Base-by-base conservation (phyloP, 2,329 filamentous ascomycete species). In the Neodidymelliopsis sp. region DNA sequence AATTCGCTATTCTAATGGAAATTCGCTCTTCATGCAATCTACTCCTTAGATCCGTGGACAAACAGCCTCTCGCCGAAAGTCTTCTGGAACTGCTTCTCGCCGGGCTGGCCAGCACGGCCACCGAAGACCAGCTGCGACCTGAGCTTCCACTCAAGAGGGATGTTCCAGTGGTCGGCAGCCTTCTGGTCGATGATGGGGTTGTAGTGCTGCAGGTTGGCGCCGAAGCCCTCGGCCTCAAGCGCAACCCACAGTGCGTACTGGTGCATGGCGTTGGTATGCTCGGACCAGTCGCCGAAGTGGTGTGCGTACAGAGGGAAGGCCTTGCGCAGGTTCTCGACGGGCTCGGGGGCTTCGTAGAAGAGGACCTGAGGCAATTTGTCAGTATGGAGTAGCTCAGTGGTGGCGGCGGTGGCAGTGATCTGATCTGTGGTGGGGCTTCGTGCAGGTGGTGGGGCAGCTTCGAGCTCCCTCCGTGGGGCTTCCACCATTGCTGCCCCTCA, bases 191-290 rank as follows among this genome's bases (percentile, higher is more conserved):
- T 84, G 49, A 96, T 75, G 15, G 91, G 91, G 82, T 91, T 94
- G 81, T 96, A 96, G 79, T 96, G 91, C 81, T 96, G 91, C 42
- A 96, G 81, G 81, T 92, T 96, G 70, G 87, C 89, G 59, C 91
- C 91, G 47, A 95, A 83, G 22, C 91, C 91, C 71, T 94, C 90
- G 53, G 86, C 81, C 77, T 92, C 89, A 48, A 96, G 84, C 4
- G 87, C 89, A 13, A 86, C 87, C 91, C 91, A 96, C 60, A 91
- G 71, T 58, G 84, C 79, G 75, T 84, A 88, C 79, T 96, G 89
- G 67, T 90, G 83, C 85, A 96, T 96, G 73, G 83, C 92, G 71
- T 82, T 83, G 56, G 86, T 85, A 76, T 96, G 90, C 56, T 82
- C 78, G 48, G 85, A 85, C 89, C 90, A 96, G 62, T 71, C 69